These are phyloP conservation scores for Tetracladium marchalianum DNA, from an alignment of 495 filamentous ascomycete species.

Conservation along the genomic window DNA sequence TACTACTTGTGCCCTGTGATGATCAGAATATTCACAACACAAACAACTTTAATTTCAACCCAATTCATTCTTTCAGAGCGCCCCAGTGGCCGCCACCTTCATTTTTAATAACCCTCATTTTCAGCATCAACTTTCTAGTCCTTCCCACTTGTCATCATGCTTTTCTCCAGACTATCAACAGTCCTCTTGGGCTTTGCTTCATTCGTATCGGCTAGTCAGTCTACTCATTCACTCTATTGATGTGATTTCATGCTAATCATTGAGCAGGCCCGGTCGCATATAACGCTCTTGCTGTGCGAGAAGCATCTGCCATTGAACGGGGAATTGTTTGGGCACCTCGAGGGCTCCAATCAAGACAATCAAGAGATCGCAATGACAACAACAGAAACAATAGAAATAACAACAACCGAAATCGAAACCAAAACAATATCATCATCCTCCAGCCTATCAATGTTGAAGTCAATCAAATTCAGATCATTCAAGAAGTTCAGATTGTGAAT, in stretches of 20 bases:
- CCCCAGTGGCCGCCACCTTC: constrained; percentile 21
- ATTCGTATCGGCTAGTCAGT: constrained; percentile 13
- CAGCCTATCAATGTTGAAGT: constrained; percentile 1
- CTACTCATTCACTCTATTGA: not conserved
- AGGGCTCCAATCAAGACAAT: not conserved
- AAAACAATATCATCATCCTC: constrained; percentile 1
- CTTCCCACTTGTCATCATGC: constrained; percentile 12
- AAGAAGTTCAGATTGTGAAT: constrained; percentile 8
- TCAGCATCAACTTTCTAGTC: constrained; percentile 3
- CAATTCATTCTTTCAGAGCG: constrained; percentile 21
- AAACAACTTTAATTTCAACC: constrained; percentile 11
- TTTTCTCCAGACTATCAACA: constrained; percentile 8
- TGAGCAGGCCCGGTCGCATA: constrained; percentile 11
- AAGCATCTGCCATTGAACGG: constrained; percentile 5
- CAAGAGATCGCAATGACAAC: constrained; percentile 4
- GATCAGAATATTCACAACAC: constrained; percentile 3
- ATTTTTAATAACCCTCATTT: constrained; percentile 10
- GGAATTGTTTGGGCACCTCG: constrained; percentile 12
- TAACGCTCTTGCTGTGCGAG: constrained; percentile 4
- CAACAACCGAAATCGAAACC: constrained; percentile 5
- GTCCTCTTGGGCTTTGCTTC: constrained; percentile 12
- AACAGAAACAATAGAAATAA: constrained; percentile 1
- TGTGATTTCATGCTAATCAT: not conserved
- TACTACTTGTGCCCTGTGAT: constrained; percentile 1
- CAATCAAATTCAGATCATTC: constrained; percentile 3